phyloP scores from a whole-genome alignment of 306 rosid species.

The Oxytropis ochrocephala region DNA sequence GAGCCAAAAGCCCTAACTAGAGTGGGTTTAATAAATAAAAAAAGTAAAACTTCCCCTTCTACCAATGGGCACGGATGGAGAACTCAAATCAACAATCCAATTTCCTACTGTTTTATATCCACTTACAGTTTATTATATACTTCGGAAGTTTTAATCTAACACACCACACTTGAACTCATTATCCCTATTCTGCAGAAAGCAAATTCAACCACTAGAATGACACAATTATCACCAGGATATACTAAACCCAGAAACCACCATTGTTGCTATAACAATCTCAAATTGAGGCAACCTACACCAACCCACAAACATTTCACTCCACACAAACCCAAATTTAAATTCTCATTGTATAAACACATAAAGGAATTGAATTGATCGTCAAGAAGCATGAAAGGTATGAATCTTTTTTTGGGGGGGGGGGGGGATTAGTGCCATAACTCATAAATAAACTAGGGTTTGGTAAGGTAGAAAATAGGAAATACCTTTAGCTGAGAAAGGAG shows the following conservation, averaged over 20 bases:
- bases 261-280: too few relatives aligned
- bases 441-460: constrained; percentile 34
- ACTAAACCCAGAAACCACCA: background rate
- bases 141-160: background rate
- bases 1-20: too few relatives aligned
- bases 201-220: background rate
- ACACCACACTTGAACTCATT: background rate
- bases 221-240: background rate
- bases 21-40: too few relatives aligned
- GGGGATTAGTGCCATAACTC: background rate
- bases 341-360: background rate
- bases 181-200: background rate
- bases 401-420: too few relatives aligned
- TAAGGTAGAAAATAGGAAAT: background rate
- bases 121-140: too few relatives aligned
- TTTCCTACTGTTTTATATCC: background rate
- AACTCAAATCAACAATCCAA: background rate
- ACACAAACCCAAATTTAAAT: background rate
- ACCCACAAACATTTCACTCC: too few relatives aligned
- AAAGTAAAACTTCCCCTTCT: background rate
- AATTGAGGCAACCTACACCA: too few relatives aligned
- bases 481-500: constrained; percentile 86
- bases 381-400: background rate
- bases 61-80: background rate
- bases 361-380: background rate